Percentiles rank a stretch among this genome's conserved stretches.
Evolutionary conservation across 176 grass and related monocot species (phyloP).

Genomic region (Bromus sterilis): DNA sequence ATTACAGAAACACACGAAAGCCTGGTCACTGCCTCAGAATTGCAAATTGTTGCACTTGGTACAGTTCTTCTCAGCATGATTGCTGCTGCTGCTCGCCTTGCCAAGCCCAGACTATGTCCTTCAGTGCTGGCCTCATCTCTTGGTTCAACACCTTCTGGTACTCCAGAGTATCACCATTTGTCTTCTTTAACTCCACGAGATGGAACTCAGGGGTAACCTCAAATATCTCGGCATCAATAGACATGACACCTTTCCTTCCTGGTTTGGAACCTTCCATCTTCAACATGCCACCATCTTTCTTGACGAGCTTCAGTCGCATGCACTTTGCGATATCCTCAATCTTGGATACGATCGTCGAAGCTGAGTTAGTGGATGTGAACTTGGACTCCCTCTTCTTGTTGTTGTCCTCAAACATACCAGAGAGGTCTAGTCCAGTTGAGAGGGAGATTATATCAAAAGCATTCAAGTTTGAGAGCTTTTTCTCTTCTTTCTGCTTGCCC

Average conservation of each 20-base stretch:
- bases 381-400: conserved; percentile 60
- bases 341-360: conserved; percentile 57
- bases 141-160: conserved; percentile 73
- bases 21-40: background rate
- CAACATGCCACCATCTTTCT: conserved; percentile 77
- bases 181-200: conserved; percentile 84
- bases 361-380: conserved; percentile 66
- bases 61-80: background rate
- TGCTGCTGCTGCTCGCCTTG: conserved; percentile 59
- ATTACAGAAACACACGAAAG: conserved; percentile 10
- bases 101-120: conserved; percentile 98
- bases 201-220: conserved; percentile 87
- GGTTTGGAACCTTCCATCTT: conserved; percentile 71
- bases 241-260: conserved; percentile 79
- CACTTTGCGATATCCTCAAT: conserved; percentile 67
- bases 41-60: background rate
- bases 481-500: conserved; percentile 16
- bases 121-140: conserved; percentile 72
- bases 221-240: conserved; percentile 85
- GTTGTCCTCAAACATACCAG: conserved; percentile 76
- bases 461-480: conserved; percentile 67
- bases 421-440: conserved; percentile 76
- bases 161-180: conserved; percentile 79
- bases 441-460: conserved; percentile 94
- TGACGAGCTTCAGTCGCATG: conserved; percentile 74